Conservation (phyloP, 2,329 filamentous ascomycete genomes). For the Aspergillus niger region DNA sequence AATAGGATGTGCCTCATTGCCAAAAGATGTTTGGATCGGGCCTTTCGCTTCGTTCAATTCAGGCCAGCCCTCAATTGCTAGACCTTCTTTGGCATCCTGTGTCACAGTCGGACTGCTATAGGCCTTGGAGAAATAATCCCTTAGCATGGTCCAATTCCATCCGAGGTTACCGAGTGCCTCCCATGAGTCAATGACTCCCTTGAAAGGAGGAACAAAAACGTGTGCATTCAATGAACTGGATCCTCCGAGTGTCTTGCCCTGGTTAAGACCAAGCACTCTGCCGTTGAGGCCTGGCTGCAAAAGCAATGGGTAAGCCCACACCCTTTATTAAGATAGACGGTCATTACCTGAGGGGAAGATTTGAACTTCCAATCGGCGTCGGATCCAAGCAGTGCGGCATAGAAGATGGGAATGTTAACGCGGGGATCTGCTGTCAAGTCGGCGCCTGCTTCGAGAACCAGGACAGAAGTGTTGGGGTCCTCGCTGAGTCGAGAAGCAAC, state of each 20-base stretch:
- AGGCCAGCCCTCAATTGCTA: conserved; percentile 11
- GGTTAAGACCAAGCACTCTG: conserved; percentile 12
- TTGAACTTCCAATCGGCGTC: conserved; percentile 12
- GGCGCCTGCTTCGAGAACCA: conserved; percentile 12
- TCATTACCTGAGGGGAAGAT: conserved; percentile 2
- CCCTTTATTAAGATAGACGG: no score
- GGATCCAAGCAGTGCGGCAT: conserved; percentile 8
- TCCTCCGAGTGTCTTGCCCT: conserved; percentile 13
- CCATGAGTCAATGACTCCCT: conserved; percentile 8
- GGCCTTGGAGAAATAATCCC: conserved; percentile 6
- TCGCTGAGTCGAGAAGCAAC: conserved; percentile 12
- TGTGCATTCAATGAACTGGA: conserved; percentile 14
- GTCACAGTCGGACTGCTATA: conserved; percentile 7
- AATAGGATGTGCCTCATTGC: conserved; percentile 4
- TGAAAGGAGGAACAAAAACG: conserved; percentile 14
- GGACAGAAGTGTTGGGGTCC: conserved; percentile 9
- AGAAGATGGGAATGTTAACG: conserved; percentile 11
- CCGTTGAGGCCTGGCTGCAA: conserved; percentile 11
- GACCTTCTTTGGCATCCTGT: conserved; percentile 2
- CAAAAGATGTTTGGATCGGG: conserved; percentile 10
- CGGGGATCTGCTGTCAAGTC: conserved; percentile 12
- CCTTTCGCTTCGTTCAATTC: conserved; percentile 6
- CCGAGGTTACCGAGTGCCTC: conserved; percentile 8
- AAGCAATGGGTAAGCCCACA: not conserved
- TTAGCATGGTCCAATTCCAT: conserved; percentile 10